Base-by-base conservation (phyloP, 1,284 basidiomycete genomes). In the Caloboletus firmus region DNA sequence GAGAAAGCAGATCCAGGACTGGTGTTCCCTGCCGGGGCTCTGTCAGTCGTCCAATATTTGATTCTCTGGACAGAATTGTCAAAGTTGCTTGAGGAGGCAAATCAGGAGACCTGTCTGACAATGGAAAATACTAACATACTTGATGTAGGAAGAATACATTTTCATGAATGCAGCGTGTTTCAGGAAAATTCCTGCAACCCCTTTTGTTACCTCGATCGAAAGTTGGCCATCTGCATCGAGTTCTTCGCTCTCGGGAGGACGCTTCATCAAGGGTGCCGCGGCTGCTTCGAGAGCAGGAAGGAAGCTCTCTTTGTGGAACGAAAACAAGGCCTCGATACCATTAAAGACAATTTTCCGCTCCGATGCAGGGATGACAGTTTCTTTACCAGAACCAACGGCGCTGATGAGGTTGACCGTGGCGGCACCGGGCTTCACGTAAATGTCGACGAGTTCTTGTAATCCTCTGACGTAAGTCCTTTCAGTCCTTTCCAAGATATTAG, bases 131-230 rank as follows among this genome's bases (percentile, higher is more conserved):
- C 28, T 4, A 28, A 79, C 90, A 68, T 69, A 93, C 90, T 95
- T 97, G 79, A 96, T 96, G 71, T 96, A 98, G 37, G 89, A 91
- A 45, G 93, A 95, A 72, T 98, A 98, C 87, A 98, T 94, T 75
- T 82, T 93, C 91, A 98, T 93, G 77, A 96, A 96, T 9, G 94
- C 93, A 37, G 93, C 92, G 71, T 98, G 94, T 46, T 87, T 90
- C 57, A 89, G 77, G 73, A 99, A 99, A 39, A 92, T 94, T 57
- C 89, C 84, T 8, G 93, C 95, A 34, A 99, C 87, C 28, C 84
- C 81, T 58, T 85, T 90, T 0, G 93, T 93, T 10, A 92, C 89
- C 22, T 76, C 77, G 39, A 86, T 74, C 0, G 93, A 95, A 36
- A 90, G 68, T 52, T 83, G 80, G 0, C 91, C 91, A 57, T 91